These are phyloP conservation scores for Singerocomus rubriflavus DNA, from an alignment of 1,284 basidiomycete species.

Conservation along the genomic window DNA sequence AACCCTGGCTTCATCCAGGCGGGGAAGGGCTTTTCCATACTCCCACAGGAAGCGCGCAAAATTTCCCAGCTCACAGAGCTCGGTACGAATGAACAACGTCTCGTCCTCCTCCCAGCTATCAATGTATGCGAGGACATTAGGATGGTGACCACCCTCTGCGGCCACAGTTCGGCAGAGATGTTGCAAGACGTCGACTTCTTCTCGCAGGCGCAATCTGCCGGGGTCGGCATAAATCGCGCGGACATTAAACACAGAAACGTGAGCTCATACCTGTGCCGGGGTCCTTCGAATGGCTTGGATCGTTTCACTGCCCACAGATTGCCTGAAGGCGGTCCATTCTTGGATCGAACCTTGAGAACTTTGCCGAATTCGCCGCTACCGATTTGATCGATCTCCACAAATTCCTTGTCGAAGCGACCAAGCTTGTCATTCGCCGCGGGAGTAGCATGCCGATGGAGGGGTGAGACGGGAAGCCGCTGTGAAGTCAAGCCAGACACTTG, in stretches of 20 bases:
- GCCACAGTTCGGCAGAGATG: constrained; percentile 60
- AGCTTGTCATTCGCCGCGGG: constrained; percentile 30
- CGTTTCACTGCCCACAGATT: constrained; percentile 89
- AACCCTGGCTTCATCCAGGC: constrained; percentile 88
- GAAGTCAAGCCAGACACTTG: constrained; percentile 22
- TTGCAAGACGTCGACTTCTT: constrained; percentile 93
- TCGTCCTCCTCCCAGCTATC: constrained; percentile 98
- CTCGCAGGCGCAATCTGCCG: constrained; percentile 78
- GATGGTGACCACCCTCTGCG: constrained; percentile 44
- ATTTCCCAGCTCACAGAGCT: constrained; percentile 92
- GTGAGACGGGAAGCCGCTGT: constrained; percentile 15
- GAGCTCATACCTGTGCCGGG: constrained; percentile 74
- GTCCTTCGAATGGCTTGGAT: constrained; percentile 90
- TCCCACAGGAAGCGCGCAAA: constrained; percentile 91
- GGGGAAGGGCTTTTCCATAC: constrained; percentile 82
- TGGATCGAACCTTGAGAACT: constrained; percentile 85
- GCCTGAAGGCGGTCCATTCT: constrained; percentile 43
- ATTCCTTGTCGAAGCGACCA: constrained; percentile 74
- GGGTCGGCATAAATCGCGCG: constrained; percentile 10
- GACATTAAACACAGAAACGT: constrained; percentile 9
- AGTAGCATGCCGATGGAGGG: constrained; percentile 13
- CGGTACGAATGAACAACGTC: constrained; percentile 89
- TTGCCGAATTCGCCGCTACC: constrained; percentile 95
- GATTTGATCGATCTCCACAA: constrained; percentile 78
- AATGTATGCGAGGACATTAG: constrained; percentile 86